Evolutionary conservation across 129 eudicot species (phyloP).

Genomic region (sunflower (Helianthus annuus)): HanXRQr2.0-SUNRISE NC_035447.2:105430173-105430672

Average conservation of each 20-base stretch:
- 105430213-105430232: no score
- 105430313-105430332: no score
- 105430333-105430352: no score
- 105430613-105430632: constrained; percentile 93
- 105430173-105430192: no score
- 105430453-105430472: constrained; percentile 25
- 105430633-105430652: constrained; percentile 82
- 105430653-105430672: no score
- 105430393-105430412: constrained; percentile 53
- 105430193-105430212: no score
- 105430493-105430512: constrained; percentile 12
- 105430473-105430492: constrained; percentile 21
- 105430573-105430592: constrained; percentile 79
- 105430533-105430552: not conserved
- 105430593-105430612: constrained; percentile 89
- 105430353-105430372: no score
- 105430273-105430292: no score
- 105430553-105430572: not conserved
- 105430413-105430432: constrained; percentile 77
- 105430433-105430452: constrained; percentile 73
- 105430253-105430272: no score
- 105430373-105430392: not conserved
- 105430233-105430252: no score
- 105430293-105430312: no score
- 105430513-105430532: constrained; percentile 7